phyloP scores from a whole-genome alignment of 306 rosid genomes.

The Geum urbanum region DNA sequence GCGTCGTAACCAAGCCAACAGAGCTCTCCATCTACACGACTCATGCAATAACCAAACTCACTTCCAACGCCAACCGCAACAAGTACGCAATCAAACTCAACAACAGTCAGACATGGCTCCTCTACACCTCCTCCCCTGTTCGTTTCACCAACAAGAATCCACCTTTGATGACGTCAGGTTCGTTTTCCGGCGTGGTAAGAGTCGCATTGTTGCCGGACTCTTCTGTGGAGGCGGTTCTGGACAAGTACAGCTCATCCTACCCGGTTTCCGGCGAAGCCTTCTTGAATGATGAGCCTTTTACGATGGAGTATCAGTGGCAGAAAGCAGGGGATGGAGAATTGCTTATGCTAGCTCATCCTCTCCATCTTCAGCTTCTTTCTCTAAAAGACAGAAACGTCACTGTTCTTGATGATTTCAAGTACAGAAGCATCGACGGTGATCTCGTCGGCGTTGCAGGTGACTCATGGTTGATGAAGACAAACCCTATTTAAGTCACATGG shows the following conservation, averaged over 20 bases:
- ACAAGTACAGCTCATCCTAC: conserved; percentile 40
- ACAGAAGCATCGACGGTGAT: conserved; percentile 67
- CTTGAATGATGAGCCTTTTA: conserved; percentile 32
- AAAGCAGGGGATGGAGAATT: conserved; percentile 48
- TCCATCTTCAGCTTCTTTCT: conserved; percentile 49
- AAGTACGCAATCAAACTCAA: conserved; percentile 44
- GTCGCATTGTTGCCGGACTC: conserved; percentile 44
- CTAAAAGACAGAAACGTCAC: conserved; percentile 20
- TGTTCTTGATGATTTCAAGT: conserved; percentile 44
- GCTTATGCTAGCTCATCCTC: conserved; percentile 64
- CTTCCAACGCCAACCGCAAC: conserved; percentile 41
- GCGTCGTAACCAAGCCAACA: conserved; percentile 35
- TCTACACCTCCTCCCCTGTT: conserved; percentile 50
- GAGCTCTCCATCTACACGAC: conserved; percentile 49
- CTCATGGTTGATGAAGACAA: conserved; percentile 50
- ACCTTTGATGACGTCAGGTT: conserved; percentile 45
- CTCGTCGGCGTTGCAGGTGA: conserved; percentile 63
- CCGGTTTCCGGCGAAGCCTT: conserved; percentile 53
- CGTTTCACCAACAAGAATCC: conserved; percentile 20
- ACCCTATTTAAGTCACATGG: conserved; percentile 56
- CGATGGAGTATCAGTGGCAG: conserved; percentile 51
- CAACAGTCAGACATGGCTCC: conserved; percentile 69
- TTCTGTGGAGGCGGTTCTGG: conserved; percentile 31
- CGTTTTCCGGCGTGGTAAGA: conserved; percentile 48
- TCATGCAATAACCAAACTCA: conserved; percentile 45